Evolutionary conservation across 345 rosid species (phyloP).

Genomic region (Eucalyptus microcorys): DNA sequence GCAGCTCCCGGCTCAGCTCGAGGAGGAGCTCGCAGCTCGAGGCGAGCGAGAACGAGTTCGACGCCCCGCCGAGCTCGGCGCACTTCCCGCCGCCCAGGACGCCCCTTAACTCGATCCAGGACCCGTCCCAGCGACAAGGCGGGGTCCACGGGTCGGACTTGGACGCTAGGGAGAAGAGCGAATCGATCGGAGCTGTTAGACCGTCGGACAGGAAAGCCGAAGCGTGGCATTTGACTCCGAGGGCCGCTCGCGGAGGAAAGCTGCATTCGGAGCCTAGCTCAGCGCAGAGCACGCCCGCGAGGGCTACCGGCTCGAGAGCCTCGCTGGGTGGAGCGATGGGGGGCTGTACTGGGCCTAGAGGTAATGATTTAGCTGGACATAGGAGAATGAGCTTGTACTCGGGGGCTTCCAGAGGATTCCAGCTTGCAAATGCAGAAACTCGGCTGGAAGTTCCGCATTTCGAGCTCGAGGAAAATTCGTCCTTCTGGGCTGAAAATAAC

Average conservation of each 20-base stretch:
- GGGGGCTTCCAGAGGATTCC: constrained; percentile 38
- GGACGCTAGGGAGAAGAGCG: constrained; percentile 19
- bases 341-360: constrained; percentile 17
- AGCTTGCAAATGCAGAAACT: constrained; percentile 20
- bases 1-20: constrained; percentile 9
- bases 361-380: constrained; percentile 17
- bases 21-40: constrained; percentile 13
- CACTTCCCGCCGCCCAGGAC: constrained; percentile 58
- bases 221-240: constrained; percentile 23
- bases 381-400: constrained; percentile 31
- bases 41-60: constrained; percentile 56
- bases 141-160: constrained; percentile 8
- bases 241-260: constrained; percentile 33
- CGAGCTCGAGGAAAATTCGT: constrained; percentile 64
- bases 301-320: constrained; percentile 33
- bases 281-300: constrained; percentile 62
- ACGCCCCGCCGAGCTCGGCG: constrained; percentile 8
- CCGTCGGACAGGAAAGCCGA: constrained; percentile 1
- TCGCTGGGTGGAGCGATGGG: constrained; percentile 37
- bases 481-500: constrained; percentile 80
- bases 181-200: constrained; percentile 6
- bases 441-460: constrained; percentile 44
- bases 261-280: constrained; percentile 54
- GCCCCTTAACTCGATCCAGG: constrained; percentile 65
- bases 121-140: constrained; percentile 52